These are phyloP conservation scores for Torulaspora gathmanii DNA, from an alignment of 805 yeast genomes.

Conservation along the genomic window DNA sequence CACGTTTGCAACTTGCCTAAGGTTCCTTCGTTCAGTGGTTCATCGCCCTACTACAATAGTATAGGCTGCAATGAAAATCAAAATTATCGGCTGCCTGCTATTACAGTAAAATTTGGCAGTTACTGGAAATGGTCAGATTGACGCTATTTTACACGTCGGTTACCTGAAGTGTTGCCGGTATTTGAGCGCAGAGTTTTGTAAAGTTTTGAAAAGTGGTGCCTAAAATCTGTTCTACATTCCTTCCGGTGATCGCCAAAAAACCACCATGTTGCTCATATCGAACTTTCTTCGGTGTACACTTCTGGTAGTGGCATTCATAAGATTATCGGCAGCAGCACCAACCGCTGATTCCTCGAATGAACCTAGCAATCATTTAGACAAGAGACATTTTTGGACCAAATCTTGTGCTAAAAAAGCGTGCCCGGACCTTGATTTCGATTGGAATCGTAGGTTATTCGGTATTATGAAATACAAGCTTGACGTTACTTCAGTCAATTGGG, in stretches of 20 bases:
- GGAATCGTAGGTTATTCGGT: constrained; percentile 6
- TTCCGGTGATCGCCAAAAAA: background rate
- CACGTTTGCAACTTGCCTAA: no score
- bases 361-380: background rate
- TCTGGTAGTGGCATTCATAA: background rate
- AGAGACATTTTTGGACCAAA: constrained; percentile 2
- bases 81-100: no score
- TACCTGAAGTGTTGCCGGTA: no score
- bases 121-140: no score
- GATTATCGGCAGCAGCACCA: constrained; percentile 1
- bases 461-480: constrained; percentile 16
- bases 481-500: constrained; percentile 12
- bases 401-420: constrained; percentile 13
- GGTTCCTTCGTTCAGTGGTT: no score
- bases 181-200: no score
- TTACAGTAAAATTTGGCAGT: no score
- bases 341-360: background rate
- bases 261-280: background rate
- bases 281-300: background rate
- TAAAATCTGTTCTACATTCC: no score
- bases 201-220: no score
- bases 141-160: no score
- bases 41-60: no score
- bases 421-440: constrained; percentile 18
- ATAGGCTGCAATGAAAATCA: no score